Evolutionary conservation across 2,329 filamentous ascomycete genomes (phyloP).

Genomic region (Ascochyta viciae-villosae): DNA sequence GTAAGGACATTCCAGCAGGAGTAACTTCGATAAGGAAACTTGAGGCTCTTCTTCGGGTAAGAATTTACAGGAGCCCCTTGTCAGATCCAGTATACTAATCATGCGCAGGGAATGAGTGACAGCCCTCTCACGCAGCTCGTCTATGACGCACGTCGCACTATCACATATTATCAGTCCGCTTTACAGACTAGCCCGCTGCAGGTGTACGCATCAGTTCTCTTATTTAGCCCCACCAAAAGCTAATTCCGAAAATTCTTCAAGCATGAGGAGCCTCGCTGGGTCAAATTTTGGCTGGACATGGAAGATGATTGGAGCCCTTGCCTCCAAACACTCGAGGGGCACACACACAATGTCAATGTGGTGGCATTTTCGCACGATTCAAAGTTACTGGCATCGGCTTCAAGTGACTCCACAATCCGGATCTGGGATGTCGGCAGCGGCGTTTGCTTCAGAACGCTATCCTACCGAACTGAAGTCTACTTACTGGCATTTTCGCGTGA

Average conservation of each 20-base stretch:
- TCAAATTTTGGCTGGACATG: conserved; percentile 20
- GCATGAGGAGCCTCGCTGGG: conserved; percentile 25
- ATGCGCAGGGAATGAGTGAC: too few relatives aligned
- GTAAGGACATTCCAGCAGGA: conserved; percentile 10
- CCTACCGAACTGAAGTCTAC: neutral
- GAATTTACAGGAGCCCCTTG: neutral
- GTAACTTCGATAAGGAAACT: conserved; percentile 17
- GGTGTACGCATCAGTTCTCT: conserved; percentile 30
- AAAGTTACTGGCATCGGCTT: conserved; percentile 11
- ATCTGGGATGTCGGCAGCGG: conserved; percentile 18
- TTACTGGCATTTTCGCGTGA: conserved; percentile 29
- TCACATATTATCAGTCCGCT: conserved; percentile 19
- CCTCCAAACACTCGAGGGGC: conserved; percentile 33
- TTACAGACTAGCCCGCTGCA: conserved; percentile 34
- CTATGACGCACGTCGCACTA: conserved; percentile 28
- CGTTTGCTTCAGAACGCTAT: too few relatives aligned
- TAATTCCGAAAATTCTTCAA: conserved; percentile 20
- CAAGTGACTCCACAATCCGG: conserved; percentile 3
- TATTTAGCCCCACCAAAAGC: conserved; percentile 29
- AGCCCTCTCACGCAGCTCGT: conserved; percentile 4
- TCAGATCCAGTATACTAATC: too few relatives aligned
- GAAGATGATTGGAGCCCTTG: conserved; percentile 12
- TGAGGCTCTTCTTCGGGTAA: conserved; percentile 3
- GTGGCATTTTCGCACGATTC: conserved; percentile 36
- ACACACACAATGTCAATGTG: conserved; percentile 17